Base-by-base conservation (phyloP, 345 rosid genomes). In the Aethionema arabicum region DNA sequence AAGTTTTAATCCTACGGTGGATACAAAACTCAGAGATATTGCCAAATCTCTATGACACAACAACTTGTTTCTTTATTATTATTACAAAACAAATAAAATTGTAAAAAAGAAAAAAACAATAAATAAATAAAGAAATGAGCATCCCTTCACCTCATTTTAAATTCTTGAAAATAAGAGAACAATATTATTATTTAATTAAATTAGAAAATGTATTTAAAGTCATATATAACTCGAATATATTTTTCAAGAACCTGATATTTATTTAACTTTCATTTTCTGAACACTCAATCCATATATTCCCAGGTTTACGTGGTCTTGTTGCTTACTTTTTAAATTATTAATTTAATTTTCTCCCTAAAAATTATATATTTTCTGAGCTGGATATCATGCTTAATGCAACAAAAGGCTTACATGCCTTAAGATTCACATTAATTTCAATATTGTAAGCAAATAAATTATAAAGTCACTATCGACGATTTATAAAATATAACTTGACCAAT, bases 31-130 rank as follows among this genome's bases (percentile, higher is more conserved):
- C 37, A 12, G 14, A 51, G 44, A 68, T 59, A 59, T 59, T 51
- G 66, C 72, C 72, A 59, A 52, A 60, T 60, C 55, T 68, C 61
- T 42, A 27, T 59, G 72, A 33, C 72, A 33, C 72, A 67, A 7
- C 72, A 67, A 42, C 63, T 58, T 32, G 42, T 42, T 59, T 49
- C 11, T 49, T 58, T 67, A 21, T 21, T 21, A 21, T 21, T 21
- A 21, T 21, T 21, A 21, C 27, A 21, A 21, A 21, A 21, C 2
- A 21, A 21, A 21, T 21, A 35, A 13, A 53, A 43, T n/a, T 56
- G 3, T 16, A 6, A 29, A 36, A 15, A 6, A 9, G n/a, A 14
- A 54, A 13, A 2, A 40, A 41, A 15, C 14, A 43, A 15, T 38
- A 64, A 53, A n/a, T n/a, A n/a, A 53, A 43, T 35, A 12, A 47